phyloP scores from a whole-genome alignment of 1,284 basidiomycete species.

The Agroathelia rolfsii region DNA sequence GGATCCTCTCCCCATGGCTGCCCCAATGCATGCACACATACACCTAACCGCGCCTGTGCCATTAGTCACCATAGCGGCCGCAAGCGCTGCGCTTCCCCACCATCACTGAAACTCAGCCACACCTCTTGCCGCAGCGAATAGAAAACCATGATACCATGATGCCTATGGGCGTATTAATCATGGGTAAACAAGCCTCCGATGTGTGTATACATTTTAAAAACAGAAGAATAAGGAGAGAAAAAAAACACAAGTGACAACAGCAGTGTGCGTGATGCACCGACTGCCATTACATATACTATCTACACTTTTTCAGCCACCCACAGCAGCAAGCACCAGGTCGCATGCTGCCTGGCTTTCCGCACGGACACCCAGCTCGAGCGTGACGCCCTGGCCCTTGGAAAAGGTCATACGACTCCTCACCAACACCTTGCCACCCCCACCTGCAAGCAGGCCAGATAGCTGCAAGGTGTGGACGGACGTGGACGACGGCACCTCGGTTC shows the following conservation, averaged over 20 bases:
- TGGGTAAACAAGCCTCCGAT: no score
- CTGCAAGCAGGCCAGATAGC: conserved; percentile 79
- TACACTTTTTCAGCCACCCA: conserved; percentile 49
- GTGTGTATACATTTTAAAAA: no score
- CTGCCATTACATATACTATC: conserved; percentile 6
- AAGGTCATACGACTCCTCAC: conserved; percentile 95
- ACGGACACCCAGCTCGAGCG: conserved; percentile 87
- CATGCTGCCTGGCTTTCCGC: conserved; percentile 85
- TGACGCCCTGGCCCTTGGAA: conserved; percentile 86
- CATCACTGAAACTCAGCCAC: no score
- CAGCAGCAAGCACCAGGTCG: conserved; percentile 83
- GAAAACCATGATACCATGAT: no score
- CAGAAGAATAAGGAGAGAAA: conserved; percentile 2
- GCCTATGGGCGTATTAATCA: no score
- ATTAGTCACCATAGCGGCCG: no score
- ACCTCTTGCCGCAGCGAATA: no score
- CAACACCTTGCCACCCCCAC: conserved; percentile 89
- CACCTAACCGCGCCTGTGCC: no score
- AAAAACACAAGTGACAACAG: conserved; percentile 10
- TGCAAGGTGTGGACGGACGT: conserved; percentile 91
- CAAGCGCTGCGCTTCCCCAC: no score
- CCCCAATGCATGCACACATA: no score
- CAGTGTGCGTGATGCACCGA: conserved; percentile 2
- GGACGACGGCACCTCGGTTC: conserved; percentile 73
- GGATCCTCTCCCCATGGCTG: no score